A percentile compares a stretch with the other conserved stretches of the same genome.
Evolutionary conservation across 2,329 filamentous ascomycete species (phyloP).

Genomic region (Colletotrichum trifolii): DNA sequence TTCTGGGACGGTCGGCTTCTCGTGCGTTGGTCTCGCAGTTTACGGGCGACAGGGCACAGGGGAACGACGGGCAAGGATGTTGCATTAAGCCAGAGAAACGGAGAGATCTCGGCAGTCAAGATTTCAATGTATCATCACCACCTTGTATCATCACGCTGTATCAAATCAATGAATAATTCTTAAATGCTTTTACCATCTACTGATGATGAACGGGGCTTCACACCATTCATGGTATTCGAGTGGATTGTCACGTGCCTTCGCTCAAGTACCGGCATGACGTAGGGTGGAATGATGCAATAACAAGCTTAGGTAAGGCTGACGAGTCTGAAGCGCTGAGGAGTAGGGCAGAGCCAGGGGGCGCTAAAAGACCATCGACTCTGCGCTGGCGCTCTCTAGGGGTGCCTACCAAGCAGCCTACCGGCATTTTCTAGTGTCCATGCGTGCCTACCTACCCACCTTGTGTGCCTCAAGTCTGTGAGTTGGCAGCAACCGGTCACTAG

Average conservation of each 20-base stretch:
- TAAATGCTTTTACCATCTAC: too few species aligned
- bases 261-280: conserved; percentile 45
- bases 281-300: conserved; percentile 26
- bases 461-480: too few species aligned
- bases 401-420: too few species aligned
- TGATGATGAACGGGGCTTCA: background rate
- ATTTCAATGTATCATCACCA: conserved; percentile 11
- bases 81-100: background rate
- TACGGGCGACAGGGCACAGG: conserved; percentile 9
- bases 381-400: too few species aligned
- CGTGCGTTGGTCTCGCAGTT: background rate
- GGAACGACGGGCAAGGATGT: conserved; percentile 5
- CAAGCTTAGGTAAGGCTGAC: conserved; percentile 41
- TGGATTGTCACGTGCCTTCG: conserved; percentile 44
- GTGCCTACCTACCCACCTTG: too few species aligned
- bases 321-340: conserved; percentile 40
- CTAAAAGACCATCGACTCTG: too few species aligned
- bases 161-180: background rate
- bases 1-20: conserved; percentile 31
- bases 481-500: too few species aligned
- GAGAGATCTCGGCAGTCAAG: background rate
- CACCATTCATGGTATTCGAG: background rate
- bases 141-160: background rate
- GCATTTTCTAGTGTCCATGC: too few species aligned
- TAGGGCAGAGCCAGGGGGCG: conserved; percentile 36